Evolutionary conservation across 768 basidiomycete genomes (phyloP), one percentile per base, ranked within the genome.

Genomic region (Kwoniella bestiolae): DNA sequence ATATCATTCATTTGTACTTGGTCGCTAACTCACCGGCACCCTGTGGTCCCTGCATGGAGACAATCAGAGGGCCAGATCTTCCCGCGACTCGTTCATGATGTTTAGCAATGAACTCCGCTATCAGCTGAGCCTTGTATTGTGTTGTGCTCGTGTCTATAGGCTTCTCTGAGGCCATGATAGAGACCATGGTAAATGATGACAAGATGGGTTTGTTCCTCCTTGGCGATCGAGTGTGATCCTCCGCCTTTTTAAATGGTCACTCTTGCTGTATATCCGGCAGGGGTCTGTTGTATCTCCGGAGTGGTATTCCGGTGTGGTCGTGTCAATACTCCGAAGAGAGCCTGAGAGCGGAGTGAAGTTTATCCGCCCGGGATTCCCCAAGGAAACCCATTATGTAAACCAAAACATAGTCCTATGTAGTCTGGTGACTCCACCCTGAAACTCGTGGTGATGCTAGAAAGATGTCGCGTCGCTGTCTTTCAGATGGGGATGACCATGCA

Each of bases 1-100:
- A n/a, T n/a, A n/a, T 12, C 12, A 16, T 29, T 26, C 21, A 63
- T 18, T 26, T 5, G 21, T 28, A 14, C n/a, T n/a, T 28, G 14
- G 53, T 21, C 7, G 41, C n/a, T 11, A 18, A 56, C 76, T 49
- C 51, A 74, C 79, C 93, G 50, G 89, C 90, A 9, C 94, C 94
- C 80, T 97, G 94, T 0, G 94, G 92, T 0, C 94, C 94, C 82
- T 96, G 94, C 26, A 96, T 76, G 2, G 88, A 92, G 11, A 94
- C 87, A 66, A 95, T 90, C 14, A 95, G 83, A 3, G 94, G 92
- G 31, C 63, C 55, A 28, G 12, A 21, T 8, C 41, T 44, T 23
- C 29, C 25, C 31, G 14, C 35, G 8, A 55, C 16, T n/a, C 47
- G 58, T 26, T 29, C 41, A 25, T 29, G 50, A 28, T 60, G 44